Base-by-base conservation (phyloP, 2,329 filamentous ascomycete genomes). In the Verticillium alfalfae region DNA sequence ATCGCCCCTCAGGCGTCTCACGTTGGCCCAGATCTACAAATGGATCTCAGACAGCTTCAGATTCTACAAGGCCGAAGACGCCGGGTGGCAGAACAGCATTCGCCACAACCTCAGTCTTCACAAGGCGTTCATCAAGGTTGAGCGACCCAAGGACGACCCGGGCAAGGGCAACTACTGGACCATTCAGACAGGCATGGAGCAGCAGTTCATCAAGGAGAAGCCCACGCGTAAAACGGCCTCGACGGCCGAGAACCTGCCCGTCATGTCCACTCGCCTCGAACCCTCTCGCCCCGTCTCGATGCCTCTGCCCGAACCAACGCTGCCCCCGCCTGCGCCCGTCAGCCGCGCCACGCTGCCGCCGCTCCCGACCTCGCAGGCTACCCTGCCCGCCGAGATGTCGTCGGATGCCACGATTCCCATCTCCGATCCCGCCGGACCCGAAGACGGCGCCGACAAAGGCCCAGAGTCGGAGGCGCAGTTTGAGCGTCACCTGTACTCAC, bases 51-150 rank as follows among this genome's bases (percentile, higher is more conserved):
- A 96, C 73, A 93, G 89, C 18, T 98, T 91, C 73, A 88, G 86
- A 5, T 97, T 94, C 76, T 99, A 98, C 79, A 88, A 86, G 67
- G 85, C 87, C 54, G 85, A 88, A 61, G 93, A 97, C 69, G 88
- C 91, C 12, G 94, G 95, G 65, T 99, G 95, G 95, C 94, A 98
- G 76, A 99, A 99, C 76, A 98, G 95, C 79, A 99, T 99, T 73
- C 90, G 95, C 38, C 95, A 99, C 76, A 99, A 99, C 69, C 86
- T 99, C 38, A 97, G 93, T 71, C 82, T 99, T 55, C 96, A 97
- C 82, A 98, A 98, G 78, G 92, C 91, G 56, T 98, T 98, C 71
- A 88, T 93, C 73, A 98, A 98, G 78, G 90, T 96, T 71, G 93
- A 97, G 75, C 86, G 95, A 63, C 93, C 93, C 62, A 98, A 98